Evolutionary conservation across 1,139 yeast species (phyloP), one percentile per base, ranked within the genome.

Genomic region (Meyerozyma carpophila): DNA sequence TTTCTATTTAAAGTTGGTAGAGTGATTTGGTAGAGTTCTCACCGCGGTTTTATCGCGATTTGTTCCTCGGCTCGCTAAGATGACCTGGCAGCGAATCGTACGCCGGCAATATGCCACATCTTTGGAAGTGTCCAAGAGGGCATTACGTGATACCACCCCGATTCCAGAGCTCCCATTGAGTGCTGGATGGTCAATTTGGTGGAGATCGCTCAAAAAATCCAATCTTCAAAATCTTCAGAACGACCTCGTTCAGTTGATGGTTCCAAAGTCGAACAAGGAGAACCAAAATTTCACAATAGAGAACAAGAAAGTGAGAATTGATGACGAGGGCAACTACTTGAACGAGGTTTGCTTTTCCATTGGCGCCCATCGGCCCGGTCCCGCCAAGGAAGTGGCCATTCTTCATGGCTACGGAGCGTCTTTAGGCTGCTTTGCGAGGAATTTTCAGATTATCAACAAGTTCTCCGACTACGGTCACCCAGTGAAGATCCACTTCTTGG

Each of bases 361-460:
- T n/a, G 46, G 44, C 26, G 56, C 62, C 40, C 46, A 47, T 32
- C 43, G 50, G 2, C 26, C 21, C 1, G 51, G 43, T 4, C 48
- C 51, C 1, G 52, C 58, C 1, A 61, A 59, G 14, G 77, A 78
- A 50, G 54, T 84, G 21, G 89, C 90, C 4, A 70, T 93, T 54
- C 57, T 93, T 13, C 98, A 93, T 59, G 98, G 98, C 0, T 90
- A 88, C 61, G 96, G 95, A 0, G 95, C 98, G 0, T 84, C 95
- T 0, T 72, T 85, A 13, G 93, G 94, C 20, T 85, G 93, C 57
- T 93, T 82, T 66, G 90, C 89, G 52, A 71, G 90, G 44, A 91
- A 88, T 56, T 80, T 89, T 50, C 79, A 75, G 44, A 42, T 77
- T 55, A 37, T 68, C 76, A 59, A 70, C 47, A 51, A 61, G 24